These are phyloP conservation scores for Heliamphora exappendiculata DNA, from an alignment of 148 eudicot species.

Conservation along the genomic window DNA sequence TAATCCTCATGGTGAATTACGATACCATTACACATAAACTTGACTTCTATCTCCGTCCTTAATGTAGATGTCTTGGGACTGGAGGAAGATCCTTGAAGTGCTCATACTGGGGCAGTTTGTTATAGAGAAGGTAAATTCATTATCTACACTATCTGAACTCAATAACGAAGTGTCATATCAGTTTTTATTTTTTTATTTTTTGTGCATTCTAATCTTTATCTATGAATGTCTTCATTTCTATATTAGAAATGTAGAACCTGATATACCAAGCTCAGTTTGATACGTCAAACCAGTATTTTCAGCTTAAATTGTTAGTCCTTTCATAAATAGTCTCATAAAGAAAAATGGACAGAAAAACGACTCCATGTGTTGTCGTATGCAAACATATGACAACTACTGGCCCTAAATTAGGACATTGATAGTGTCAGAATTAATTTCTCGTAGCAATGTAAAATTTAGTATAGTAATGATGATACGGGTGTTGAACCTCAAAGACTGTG, in stretches of 20 bases:
- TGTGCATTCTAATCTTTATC: neutral
- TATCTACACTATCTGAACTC: neutral
- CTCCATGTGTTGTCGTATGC: neutral
- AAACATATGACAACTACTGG: neutral
- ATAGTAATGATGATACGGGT: too few species aligned
- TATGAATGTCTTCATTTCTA: neutral
- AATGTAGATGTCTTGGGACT: constrained; percentile 92
- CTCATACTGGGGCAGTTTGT: constrained; percentile 98
- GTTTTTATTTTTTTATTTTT: neutral
- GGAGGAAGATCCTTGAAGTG: constrained; percentile 98
- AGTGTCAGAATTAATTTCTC: neutral
- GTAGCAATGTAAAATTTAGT: neutral
- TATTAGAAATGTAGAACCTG: neutral
- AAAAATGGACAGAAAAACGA: neutral
- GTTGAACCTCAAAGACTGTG: too few species aligned
- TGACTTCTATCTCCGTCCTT: constrained; percentile 10
- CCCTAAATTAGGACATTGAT: neutral
- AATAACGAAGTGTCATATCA: neutral
- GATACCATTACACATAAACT: neutral
- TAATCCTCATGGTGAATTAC: neutral
- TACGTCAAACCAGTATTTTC: neutral
- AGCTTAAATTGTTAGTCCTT: neutral
- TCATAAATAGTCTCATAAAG: neutral
- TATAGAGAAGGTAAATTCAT: constrained; percentile 60
- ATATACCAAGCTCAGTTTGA: neutral